Evolutionary conservation across 305 asterid genomes (phyloP).

Genomic region (Petunia hybrid): DNA sequence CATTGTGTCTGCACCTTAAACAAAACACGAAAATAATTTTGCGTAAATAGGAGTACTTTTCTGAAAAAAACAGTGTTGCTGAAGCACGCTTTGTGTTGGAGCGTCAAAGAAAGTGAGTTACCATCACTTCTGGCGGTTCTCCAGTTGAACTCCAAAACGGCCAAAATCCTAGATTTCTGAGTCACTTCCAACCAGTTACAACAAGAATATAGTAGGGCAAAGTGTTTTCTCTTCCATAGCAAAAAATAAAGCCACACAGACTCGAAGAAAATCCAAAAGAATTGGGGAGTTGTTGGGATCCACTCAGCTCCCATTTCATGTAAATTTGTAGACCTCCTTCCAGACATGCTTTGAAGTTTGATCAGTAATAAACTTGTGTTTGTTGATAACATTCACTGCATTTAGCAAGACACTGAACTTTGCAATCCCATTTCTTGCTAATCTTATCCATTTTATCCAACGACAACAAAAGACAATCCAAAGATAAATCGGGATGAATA

Average conservation of each 20-base stretch:
- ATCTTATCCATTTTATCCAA: slow-evolving; percentile 2
- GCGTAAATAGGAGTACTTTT: neutral
- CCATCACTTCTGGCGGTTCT: slow-evolving; percentile 1
- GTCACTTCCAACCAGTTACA: neutral
- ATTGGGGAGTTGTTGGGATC: neutral
- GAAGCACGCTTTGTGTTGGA: neutral
- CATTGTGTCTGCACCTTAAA: too few relatives aligned
- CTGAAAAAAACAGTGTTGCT: neutral
- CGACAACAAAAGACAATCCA: slow-evolving; percentile 11
- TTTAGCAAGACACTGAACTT: neutral
- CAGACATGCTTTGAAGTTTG: slow-evolving; percentile 39
- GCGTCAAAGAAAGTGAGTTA: slow-evolving; percentile 22
- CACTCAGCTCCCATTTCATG: slow-evolving; percentile 20
- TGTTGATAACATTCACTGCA: slow-evolving; percentile 36
- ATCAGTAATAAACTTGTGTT: neutral
- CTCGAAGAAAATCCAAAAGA: slow-evolving; percentile 35
- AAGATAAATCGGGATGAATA: neutral
- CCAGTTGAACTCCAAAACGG: slow-evolving; percentile 13
- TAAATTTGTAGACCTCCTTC: slow-evolving; percentile 26
- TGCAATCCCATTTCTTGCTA: slow-evolving; percentile 5
- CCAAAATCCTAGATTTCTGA: slow-evolving; percentile 26
- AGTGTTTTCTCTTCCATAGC: neutral
- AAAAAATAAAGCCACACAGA: neutral
- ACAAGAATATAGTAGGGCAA: neutral
- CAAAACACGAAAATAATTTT: neutral